Conservation (phyloP, 164 flowering plant species). For the Cinnamomum micranthum region DNA sequence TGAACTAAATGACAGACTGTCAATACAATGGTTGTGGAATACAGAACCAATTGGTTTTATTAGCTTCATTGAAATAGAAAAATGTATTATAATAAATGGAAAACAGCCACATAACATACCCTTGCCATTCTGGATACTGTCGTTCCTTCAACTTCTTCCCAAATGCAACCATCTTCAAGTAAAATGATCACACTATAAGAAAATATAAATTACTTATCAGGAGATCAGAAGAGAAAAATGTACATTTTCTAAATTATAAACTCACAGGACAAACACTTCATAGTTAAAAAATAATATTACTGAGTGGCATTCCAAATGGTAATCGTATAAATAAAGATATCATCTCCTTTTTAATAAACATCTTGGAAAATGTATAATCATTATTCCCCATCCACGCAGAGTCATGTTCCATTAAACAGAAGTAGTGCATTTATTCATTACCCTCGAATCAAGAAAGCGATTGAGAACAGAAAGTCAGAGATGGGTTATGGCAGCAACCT, state of each 20-base stretch:
- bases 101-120: constrained; percentile 15
- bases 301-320: not conserved
- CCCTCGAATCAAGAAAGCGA: not conserved
- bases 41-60: not conserved
- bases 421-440: not conserved
- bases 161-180: constrained; percentile 31
- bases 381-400: not conserved
- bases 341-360: not conserved
- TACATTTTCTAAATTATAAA: too few species aligned
- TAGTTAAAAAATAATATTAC: not conserved
- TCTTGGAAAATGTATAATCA: not conserved
- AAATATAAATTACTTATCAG: not conserved
- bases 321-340: too few species aligned
- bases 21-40: not conserved
- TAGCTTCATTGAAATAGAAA: not conserved
- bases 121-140: constrained; percentile 32
- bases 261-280: not conserved
- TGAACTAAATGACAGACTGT: not conserved
- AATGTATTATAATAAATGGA: not conserved
- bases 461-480: not conserved
- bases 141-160: constrained; percentile 37
- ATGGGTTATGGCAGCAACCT: too few species aligned
- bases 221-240: not conserved
- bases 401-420: not conserved
- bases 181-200: constrained; percentile 2